Evolutionary conservation across 768 basidiomycete genomes (phyloP).

Genomic region (Trichaptum fuscoviolaceum): DNA sequence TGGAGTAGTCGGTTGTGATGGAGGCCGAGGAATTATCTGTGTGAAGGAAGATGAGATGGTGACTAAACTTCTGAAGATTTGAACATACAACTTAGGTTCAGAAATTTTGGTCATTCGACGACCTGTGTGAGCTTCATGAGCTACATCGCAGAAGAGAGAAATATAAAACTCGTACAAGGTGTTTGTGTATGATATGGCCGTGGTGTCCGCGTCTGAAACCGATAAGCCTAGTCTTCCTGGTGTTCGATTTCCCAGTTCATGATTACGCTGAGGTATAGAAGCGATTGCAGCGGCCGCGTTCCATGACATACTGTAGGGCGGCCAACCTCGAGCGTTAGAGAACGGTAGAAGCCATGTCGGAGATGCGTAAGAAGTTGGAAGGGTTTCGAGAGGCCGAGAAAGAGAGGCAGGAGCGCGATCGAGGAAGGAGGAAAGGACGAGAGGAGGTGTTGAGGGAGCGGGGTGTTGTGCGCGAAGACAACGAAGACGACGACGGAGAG

Average conservation of each 20-base stretch:
- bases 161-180: neutral
- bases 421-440: slow-evolving; percentile 53
- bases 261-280: neutral
- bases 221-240: neutral
- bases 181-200: neutral
- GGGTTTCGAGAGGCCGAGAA: slow-evolving; percentile 51
- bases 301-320: neutral
- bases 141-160: neutral
- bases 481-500: neutral
- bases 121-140: neutral
- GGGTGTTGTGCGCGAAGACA: neutral
- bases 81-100: neutral
- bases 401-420: slow-evolving; percentile 52
- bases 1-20: neutral
- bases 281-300: neutral
- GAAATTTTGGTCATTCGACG: neutral
- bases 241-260: neutral
- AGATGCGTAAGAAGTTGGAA: slow-evolving; percentile 47
- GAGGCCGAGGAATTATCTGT: neutral
- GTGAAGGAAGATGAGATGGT: neutral
- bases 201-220: neutral
- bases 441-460: slow-evolving; percentile 42
- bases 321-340: slow-evolving; percentile 44
- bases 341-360: slow-evolving; percentile 60
- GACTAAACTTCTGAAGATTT: neutral